These are phyloP conservation scores for Epichloe amarillans DNA, from an alignment of 2,329 filamentous ascomycete species.

Conservation along the genomic window DNA sequence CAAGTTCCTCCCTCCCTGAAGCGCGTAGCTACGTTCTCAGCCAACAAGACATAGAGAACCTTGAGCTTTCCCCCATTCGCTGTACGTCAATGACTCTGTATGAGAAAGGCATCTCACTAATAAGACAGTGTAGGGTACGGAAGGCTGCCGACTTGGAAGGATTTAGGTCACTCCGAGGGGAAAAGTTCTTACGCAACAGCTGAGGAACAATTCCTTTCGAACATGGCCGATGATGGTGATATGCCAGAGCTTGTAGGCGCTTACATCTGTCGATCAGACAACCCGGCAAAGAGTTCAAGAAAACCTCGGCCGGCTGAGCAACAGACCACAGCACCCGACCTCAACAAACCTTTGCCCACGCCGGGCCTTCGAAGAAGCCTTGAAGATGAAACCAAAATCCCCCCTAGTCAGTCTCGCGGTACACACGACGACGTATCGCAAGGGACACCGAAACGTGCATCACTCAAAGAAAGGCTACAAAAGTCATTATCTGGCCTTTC, in stretches of 20 bases:
- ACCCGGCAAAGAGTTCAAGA: neutral
- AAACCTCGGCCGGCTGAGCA: neutral
- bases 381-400: neutral
- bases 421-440: neutral
- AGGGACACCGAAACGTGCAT: neutral
- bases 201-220: constrained; percentile 7
- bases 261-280: neutral
- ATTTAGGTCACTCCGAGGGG: constrained; percentile 11
- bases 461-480: constrained; percentile 2
- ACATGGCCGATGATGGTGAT: neutral
- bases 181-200: constrained; percentile 15
- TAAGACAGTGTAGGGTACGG: constrained; percentile 11
- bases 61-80: constrained; percentile 22
- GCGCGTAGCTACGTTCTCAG: constrained; percentile 16
- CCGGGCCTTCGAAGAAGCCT: neutral
- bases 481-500: constrained; percentile 5
- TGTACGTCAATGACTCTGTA: constrained; percentile 14
- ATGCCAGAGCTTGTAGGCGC: neutral
- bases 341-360: constrained; percentile 1
- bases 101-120: neutral
- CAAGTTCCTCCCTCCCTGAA: constrained; percentile 18
- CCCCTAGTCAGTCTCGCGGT: neutral
- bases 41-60: constrained; percentile 19
- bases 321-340: neutral
- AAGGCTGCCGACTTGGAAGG: constrained; percentile 8